Conservation (phyloP, 1,139 yeast species). For the Candida sojae region DNA sequence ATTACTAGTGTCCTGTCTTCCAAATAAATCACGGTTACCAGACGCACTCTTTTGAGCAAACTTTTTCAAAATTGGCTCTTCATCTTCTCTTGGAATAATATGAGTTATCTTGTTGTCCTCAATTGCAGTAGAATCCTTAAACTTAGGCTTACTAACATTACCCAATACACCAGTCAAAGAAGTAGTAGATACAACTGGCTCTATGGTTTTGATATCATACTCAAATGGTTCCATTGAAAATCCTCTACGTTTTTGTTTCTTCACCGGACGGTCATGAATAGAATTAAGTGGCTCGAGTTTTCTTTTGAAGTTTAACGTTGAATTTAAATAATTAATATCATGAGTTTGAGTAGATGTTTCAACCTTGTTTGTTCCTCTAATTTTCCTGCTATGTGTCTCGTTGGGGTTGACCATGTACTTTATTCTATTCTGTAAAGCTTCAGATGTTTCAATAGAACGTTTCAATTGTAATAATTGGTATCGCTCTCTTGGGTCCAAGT, state of each 20-base stretch:
- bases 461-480: conserved; percentile 45
- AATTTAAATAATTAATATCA: conserved; percentile 29
- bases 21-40: conserved; percentile 15
- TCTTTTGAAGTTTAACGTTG: conserved; percentile 16
- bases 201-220: conserved; percentile 28
- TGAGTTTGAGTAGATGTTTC: conserved; percentile 49
- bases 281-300: conserved; percentile 1
- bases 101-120: conserved; percentile 7
- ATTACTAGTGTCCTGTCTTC: conserved; percentile 16
- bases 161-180: conserved; percentile 36
- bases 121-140: conserved; percentile 12
- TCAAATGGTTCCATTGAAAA: conserved; percentile 37
- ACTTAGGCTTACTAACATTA: conserved; percentile 29
- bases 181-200: conserved; percentile 9
- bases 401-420: conserved; percentile 45
- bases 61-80: conserved; percentile 16
- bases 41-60: conserved; percentile 10
- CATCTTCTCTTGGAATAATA: conserved; percentile 16
- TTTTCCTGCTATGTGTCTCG: conserved; percentile 28
- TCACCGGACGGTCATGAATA: conserved; percentile 1
- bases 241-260: conserved; percentile 22
- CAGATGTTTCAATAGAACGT: conserved; percentile 38
- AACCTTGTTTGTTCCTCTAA: conserved; percentile 23
- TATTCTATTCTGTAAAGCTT: conserved; percentile 31
- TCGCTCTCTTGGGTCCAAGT: conserved; percentile 46